Base-by-base conservation (phyloP, 2,329 filamentous ascomycete genomes). In the Pseudogymnoascus sp. region DNA sequence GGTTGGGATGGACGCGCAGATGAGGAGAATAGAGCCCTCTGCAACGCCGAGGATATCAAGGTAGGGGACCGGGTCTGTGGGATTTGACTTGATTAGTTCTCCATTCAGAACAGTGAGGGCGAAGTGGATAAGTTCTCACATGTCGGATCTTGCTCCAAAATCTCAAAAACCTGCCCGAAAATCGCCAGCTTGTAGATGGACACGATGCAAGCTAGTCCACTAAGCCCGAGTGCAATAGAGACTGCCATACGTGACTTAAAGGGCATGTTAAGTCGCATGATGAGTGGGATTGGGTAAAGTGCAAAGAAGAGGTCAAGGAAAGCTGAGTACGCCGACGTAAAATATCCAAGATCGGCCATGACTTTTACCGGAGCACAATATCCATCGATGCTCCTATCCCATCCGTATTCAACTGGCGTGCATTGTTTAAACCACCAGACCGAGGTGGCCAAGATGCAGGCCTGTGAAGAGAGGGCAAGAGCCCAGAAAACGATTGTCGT, bases 371-470 rank as follows among this genome's bases (percentile, higher is more conserved):
- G 62, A 8, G 67, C 67, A 58, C 71, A 72, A 27, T 62, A 60
- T 27, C 70, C 69, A 3, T 63, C 38, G 33, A 72, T 68, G 25
- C 60, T 67, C 62, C 64, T 66, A 15, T 73, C 67, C 71, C 71
- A 72, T 29, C 67, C 66, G 48, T 55, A 71, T 4, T 68, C 67
- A 5, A 70, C 51, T 1, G 71, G 71, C 15, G 59, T 58, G 66
- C 72, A 74, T 38, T 73, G 71, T 10, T 65, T 68, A 36, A 71
- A 69, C 68, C 70, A 73, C 71, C 69, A 73, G 31, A 73, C 62
- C 8, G 69, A 70, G 12, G 69, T 68, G 0, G 68, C 69, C 58
- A 73, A 44, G 41, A 74, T 67, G 61, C 66, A 70, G 4, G 69
- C 70, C 63, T 74, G 72, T 8, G 68, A 74, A 5, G 68, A 68